A percentile compares a stretch with the other conserved stretches of the same genome.
Conservation (phyloP, 2,329 filamentous ascomycete species). For the Colletotrichum endophyticum region DNA sequence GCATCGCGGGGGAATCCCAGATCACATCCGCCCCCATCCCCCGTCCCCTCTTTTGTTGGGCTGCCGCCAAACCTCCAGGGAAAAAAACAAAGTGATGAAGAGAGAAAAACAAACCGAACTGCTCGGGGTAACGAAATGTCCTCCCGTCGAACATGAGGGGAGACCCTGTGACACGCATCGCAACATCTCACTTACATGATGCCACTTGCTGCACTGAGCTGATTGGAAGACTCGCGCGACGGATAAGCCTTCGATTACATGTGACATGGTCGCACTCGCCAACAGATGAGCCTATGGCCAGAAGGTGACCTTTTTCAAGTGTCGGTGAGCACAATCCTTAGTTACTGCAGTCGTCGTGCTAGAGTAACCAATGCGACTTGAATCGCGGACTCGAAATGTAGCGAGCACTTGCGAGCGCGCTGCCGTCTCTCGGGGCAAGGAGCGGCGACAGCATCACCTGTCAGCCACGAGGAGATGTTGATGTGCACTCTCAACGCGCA, state of each 20-base stretch:
- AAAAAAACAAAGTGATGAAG: neutral
- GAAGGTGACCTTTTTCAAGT: neutral
- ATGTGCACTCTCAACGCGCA: neutral
- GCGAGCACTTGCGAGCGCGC: neutral
- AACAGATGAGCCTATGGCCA: neutral
- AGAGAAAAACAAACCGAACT: neutral
- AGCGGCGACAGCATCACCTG: neutral
- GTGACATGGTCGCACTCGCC: neutral
- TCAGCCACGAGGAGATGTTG: neutral
- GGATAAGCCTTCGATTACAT: neutral
- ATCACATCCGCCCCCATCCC: neutral
- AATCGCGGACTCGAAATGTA: neutral
- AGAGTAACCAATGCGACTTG: neutral
- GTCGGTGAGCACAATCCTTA: neutral
- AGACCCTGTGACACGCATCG: neutral
- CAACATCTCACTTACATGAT: neutral
- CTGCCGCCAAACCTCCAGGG: neutral
- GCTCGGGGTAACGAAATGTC: neutral
- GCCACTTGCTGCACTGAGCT: neutral
- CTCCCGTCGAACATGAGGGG: neutral
- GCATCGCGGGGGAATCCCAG: neutral
- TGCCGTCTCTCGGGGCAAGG: neutral
- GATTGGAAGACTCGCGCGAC: neutral
- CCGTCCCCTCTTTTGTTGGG: slow-evolving; percentile 9
- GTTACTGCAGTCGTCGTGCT: neutral